A percentile compares a stretch with the other conserved stretches of the same genome.
Evolutionary conservation across 768 basidiomycete genomes (phyloP).

Genomic region (Punctularia strigosozonata): DNA sequence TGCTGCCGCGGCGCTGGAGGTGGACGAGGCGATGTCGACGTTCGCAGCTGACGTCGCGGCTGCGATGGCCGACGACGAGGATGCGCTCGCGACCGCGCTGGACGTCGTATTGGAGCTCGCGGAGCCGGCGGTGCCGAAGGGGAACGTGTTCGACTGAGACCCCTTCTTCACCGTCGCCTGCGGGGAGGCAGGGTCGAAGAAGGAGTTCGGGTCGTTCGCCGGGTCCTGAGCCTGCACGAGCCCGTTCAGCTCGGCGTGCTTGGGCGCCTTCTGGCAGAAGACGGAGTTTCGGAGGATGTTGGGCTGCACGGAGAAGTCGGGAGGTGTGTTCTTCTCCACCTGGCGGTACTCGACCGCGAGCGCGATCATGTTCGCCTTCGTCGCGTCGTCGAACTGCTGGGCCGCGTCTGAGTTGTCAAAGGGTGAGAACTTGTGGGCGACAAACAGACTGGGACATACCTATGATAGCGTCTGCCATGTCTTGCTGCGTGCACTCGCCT

Average conservation of each 20-base stretch:
- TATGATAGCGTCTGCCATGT: conserved; percentile 45
- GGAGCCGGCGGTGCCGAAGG: conserved; percentile 13
- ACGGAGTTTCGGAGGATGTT: conserved; percentile 39
- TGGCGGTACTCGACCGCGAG: conserved; percentile 43
- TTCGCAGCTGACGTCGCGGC: conserved; percentile 4
- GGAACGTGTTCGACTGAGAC: conserved; percentile 25
- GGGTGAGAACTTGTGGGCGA: conserved; percentile 1
- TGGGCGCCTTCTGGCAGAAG: conserved; percentile 26
- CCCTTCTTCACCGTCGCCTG: conserved; percentile 31
- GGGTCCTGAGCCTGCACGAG: conserved; percentile 26
- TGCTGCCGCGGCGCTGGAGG: conserved; percentile 8
- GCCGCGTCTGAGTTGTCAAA: conserved; percentile 27
- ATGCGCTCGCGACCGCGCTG: neutral
- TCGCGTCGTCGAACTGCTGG: conserved; percentile 37
- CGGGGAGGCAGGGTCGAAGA: conserved; percentile 21
- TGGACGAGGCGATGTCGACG: conserved; percentile 7
- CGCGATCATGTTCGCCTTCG: conserved; percentile 38
- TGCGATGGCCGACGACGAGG: conserved; percentile 1
- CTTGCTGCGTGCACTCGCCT: conserved; percentile 44
- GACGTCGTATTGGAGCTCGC: neutral
- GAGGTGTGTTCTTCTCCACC: conserved; percentile 49
- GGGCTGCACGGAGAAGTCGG: conserved; percentile 42
- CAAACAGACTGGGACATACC: conserved; percentile 19
- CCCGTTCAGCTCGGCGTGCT: conserved; percentile 21
- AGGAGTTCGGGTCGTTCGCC: conserved; percentile 17